Percentiles rank a stretch among this genome's conserved stretches.
phyloP scores from a whole-genome alignment of 177 flowering plant species.

The Vitis hybrid region DNA sequence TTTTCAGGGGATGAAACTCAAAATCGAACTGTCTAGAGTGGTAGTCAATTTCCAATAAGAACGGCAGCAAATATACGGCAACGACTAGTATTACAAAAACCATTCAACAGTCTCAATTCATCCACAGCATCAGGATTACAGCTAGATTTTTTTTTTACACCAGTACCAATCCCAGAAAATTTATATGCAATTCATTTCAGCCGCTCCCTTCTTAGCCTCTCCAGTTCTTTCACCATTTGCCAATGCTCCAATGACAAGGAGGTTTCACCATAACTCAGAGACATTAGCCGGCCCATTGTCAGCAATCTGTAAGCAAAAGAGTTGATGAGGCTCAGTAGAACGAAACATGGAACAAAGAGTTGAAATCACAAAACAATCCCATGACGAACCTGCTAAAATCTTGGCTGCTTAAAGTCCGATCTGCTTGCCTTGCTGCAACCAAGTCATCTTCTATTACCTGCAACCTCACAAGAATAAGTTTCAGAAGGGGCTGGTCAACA shows the following conservation, averaged over 20 bases:
- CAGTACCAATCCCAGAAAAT: too few species aligned
- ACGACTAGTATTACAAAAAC: too few species aligned
- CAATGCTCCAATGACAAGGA: conserved; percentile 73
- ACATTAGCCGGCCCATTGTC: conserved; percentile 82
- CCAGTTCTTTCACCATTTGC: conserved; percentile 91
- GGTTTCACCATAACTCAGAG: conserved; percentile 77
- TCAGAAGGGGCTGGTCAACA: too few species aligned
- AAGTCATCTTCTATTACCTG: conserved; percentile 86
- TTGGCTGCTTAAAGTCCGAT: conserved; percentile 59
- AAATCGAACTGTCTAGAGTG: too few species aligned
- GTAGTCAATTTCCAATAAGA: too few species aligned
- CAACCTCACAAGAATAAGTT: neutral
- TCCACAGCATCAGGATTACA: too few species aligned
- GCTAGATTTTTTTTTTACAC: too few species aligned
- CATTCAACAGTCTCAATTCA: too few species aligned
- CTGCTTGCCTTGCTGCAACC: conserved; percentile 82
- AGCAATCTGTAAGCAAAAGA: conserved; percentile 54
- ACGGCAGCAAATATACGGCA: too few species aligned
- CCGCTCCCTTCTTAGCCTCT: conserved; percentile 76
- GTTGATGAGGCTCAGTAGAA: neutral
- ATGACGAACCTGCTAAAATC: conserved; percentile 78
- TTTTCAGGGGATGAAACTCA: too few species aligned
- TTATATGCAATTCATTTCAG: conserved; percentile 26
- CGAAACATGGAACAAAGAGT: neutral
- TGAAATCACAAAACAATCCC: neutral